Conservation (phyloP, 2,329 filamentous ascomycete genomes). For the Alternaria angustiovoidea region DNA sequence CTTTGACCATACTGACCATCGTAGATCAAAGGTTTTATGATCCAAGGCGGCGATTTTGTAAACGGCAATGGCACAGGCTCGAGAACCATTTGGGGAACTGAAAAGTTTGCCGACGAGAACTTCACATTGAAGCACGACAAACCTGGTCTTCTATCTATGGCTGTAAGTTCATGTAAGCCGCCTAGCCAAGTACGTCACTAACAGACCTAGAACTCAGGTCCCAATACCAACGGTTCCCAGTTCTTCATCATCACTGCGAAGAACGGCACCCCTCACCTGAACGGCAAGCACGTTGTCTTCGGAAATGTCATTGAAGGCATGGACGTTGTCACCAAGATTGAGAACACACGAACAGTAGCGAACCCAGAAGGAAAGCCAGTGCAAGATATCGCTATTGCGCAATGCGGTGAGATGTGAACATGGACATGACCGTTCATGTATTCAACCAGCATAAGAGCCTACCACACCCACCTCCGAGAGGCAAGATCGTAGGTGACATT, state of each 20-base stretch:
- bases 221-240: conserved; percentile 92
- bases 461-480: not conserved
- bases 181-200: not conserved
- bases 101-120: conserved; percentile 89
- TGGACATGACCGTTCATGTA: not conserved
- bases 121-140: conserved; percentile 80
- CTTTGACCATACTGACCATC: conserved; percentile 11
- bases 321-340: conserved; percentile 91
- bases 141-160: conserved; percentile 89
- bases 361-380: conserved; percentile 80
- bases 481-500: not conserved
- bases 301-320: conserved; percentile 89
- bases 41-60: conserved; percentile 94
- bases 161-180: conserved; percentile 46
- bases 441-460: not conserved
- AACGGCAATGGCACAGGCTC: conserved; percentile 92
- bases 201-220: conserved; percentile 76
- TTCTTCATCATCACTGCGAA: conserved; percentile 93
- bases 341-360: conserved; percentile 75
- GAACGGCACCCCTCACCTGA: conserved; percentile 79
- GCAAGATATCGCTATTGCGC: conserved; percentile 80
- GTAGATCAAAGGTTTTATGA: conserved; percentile 96
- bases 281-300: conserved; percentile 95
- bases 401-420: conserved; percentile 90
- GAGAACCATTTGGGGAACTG: conserved; percentile 84